Base-by-base conservation (phyloP, 2,329 filamentous ascomycete species). In the Metarhizium sp. region DNA sequence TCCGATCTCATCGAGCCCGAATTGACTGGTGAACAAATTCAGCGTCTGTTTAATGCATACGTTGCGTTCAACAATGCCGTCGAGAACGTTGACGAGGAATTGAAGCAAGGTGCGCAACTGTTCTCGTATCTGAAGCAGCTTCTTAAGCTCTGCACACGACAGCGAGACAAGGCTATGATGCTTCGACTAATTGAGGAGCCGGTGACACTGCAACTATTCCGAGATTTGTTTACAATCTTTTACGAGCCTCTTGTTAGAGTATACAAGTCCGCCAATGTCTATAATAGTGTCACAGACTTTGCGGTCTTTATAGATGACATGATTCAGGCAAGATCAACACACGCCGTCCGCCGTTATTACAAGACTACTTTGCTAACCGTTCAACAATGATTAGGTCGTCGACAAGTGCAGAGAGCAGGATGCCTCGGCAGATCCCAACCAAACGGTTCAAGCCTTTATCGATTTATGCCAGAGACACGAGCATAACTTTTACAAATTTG, bases 211-310 rank as follows among this genome's bases (percentile, higher is more conserved):
- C 88, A 95, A 67, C 80, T 99, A 32, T 94, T 99, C 79, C 85
- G 91, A 50, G 94, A 99, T 66, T 79, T 99, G 29, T 97, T 99
- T 70, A 95, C 91, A 38, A 97, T 99, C 67, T 99, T 99, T 75
- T 99, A 99, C 72, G 94, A 99, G 68, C 94, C 94, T 0, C 84
- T 99, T 25, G 90, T 99, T 16, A 83, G 94, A 50, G 94, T 99
- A 0, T 99, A 99, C 78, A 99, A 97, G 73, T 96, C 92, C 20
- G 94, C 94, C 60, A 99, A 97, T 64, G 92, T 99, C 30, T 97
- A 97, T 78, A 94, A 85, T 75, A 95, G 89, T 67, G 92, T 99
- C 58, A 97, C 92, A 0, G 94, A 99, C 70, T 97, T 99, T 73
- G 88, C 92, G 0, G 78, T 85, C 43, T 99, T 99, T 64, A 84